A percentile compares a stretch with the other conserved stretches of the same genome.
Conservation (phyloP, 2,329 filamentous ascomycete species). For the Fonsecaea pugnacius region DNA sequence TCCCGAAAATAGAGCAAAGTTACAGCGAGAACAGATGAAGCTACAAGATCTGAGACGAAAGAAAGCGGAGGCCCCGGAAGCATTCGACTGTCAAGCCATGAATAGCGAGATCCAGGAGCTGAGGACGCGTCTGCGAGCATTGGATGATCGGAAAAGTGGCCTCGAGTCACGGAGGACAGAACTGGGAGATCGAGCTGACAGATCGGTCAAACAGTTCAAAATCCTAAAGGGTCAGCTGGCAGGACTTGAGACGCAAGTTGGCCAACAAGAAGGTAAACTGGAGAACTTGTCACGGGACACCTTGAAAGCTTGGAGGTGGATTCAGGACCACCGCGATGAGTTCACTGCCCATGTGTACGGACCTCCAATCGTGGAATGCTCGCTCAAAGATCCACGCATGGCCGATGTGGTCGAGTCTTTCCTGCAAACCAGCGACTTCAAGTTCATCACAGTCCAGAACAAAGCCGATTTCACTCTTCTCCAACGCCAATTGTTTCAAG, state of each 20-base stretch:
- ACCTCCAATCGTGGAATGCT: constrained; percentile 79
- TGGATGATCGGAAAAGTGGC: constrained; percentile 46
- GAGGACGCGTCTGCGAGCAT: constrained; percentile 38
- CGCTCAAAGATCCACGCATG: constrained; percentile 73
- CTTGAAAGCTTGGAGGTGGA: constrained; percentile 76
- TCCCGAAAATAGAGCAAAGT: constrained; percentile 57
- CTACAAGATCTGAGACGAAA: constrained; percentile 69
- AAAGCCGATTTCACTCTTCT: constrained; percentile 75
- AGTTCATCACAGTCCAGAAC: constrained; percentile 75
- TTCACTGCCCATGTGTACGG: constrained; percentile 81
- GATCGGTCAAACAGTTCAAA: constrained; percentile 45
- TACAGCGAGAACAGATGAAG: constrained; percentile 56
- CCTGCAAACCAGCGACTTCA: constrained; percentile 58
- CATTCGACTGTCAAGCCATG: constrained; percentile 60
- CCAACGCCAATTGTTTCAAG: constrained; percentile 65
- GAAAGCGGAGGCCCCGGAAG: constrained; percentile 64
- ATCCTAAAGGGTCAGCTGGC: constrained; percentile 57
- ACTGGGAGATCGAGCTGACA: constrained; percentile 47
- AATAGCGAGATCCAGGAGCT: constrained; percentile 29
- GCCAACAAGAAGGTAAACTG: constrained; percentile 73
- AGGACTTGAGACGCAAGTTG: constrained; percentile 72
- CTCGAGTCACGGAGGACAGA: constrained; percentile 27
- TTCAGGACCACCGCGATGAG: constrained; percentile 68
- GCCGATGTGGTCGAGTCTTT: constrained; percentile 64
- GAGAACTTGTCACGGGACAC: constrained; percentile 65